Evolutionary conservation across 192 early-diverging fungal species (phyloP).

Genomic region (Helicostylum pulchrum): DNA sequence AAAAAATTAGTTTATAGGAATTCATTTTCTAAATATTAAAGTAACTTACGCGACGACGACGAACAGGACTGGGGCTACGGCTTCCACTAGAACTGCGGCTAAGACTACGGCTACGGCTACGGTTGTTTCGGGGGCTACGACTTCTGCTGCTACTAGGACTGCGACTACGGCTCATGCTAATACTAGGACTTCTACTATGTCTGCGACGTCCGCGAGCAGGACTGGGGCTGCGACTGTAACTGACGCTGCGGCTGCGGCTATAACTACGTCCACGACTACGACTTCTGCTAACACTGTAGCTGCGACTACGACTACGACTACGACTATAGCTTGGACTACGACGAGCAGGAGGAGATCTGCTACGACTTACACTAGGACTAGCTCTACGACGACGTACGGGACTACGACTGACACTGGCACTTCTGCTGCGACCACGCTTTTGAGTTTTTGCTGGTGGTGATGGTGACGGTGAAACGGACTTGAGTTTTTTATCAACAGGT

Average conservation of each 20-base stretch:
- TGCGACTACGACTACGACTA: constrained; percentile 19
- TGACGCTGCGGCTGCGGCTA: constrained; percentile 10
- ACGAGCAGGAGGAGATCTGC: constrained; percentile 53
- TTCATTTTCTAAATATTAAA: too few relatives aligned
- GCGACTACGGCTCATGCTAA: constrained; percentile 19
- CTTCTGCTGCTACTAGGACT: constrained; percentile 8
- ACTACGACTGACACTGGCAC: constrained; percentile 2
- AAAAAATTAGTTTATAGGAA: too few relatives aligned
- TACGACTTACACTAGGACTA: constrained; percentile 7
- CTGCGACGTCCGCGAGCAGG: constrained; percentile 53
- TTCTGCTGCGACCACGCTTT: neutral
- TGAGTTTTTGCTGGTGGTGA: neutral
- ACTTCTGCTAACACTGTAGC: constrained; percentile 10
- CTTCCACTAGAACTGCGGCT: constrained; percentile 25
- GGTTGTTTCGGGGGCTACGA: constrained; percentile 3
- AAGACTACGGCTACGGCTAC: neutral
- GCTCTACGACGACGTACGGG: constrained; percentile 18
- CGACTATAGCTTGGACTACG: constrained; percentile 28
- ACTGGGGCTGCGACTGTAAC: constrained; percentile 40
- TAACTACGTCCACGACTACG: constrained; percentile 13
- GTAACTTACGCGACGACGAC: constrained; percentile 64
- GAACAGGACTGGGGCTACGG: constrained; percentile 48
- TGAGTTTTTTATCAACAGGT: neutral
- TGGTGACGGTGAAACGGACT: neutral
- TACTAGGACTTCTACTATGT: constrained; percentile 13